Evolutionary conservation across 2,329 filamentous ascomycete genomes (phyloP).

Genomic region (Torrubiella hemipterigena): DNA sequence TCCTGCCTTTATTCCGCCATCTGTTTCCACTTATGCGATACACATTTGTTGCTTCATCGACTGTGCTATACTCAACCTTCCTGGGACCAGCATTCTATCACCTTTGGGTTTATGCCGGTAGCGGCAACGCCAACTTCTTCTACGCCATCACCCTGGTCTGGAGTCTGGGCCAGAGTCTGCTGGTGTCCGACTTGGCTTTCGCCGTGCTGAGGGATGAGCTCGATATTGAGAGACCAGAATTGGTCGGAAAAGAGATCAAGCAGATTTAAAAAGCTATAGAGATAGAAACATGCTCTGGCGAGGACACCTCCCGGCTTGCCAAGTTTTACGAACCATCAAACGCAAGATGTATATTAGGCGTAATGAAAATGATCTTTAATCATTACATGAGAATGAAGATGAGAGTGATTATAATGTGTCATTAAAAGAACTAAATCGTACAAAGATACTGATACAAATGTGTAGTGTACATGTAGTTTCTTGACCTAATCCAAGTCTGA

Average conservation of each 20-base stretch:
- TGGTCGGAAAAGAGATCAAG: conserved; percentile 75
- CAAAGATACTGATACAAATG: conserved; percentile 5
- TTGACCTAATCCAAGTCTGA: conserved; percentile 22
- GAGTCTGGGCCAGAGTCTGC: conserved; percentile 77
- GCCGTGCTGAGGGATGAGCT: conserved; percentile 85
- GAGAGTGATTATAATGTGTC: not conserved
- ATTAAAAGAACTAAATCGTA: conserved; percentile 6
- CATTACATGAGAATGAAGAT: not conserved
- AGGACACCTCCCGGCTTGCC: too few species aligned
- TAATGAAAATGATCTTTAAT: not conserved
- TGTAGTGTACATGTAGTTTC: conserved; percentile 2
- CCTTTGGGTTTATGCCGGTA: conserved; percentile 95
- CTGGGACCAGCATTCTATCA: conserved; percentile 93
- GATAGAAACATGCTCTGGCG: too few species aligned
- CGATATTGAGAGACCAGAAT: conserved; percentile 83
- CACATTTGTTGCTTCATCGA: conserved; percentile 73
- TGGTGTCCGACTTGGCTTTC: conserved; percentile 81
- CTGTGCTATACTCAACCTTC: conserved; percentile 76
- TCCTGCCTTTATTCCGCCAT: conserved; percentile 81
- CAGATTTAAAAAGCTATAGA: conserved; percentile 49
- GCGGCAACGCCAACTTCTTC: conserved; percentile 98
- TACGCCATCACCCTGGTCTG: conserved; percentile 98
- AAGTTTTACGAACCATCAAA: too few species aligned
- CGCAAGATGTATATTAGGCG: too few species aligned
- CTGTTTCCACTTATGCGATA: conserved; percentile 90